Base-by-base conservation (phyloP, 2,329 filamentous ascomycete species). In the Thielaviopsis musarum region DNA sequence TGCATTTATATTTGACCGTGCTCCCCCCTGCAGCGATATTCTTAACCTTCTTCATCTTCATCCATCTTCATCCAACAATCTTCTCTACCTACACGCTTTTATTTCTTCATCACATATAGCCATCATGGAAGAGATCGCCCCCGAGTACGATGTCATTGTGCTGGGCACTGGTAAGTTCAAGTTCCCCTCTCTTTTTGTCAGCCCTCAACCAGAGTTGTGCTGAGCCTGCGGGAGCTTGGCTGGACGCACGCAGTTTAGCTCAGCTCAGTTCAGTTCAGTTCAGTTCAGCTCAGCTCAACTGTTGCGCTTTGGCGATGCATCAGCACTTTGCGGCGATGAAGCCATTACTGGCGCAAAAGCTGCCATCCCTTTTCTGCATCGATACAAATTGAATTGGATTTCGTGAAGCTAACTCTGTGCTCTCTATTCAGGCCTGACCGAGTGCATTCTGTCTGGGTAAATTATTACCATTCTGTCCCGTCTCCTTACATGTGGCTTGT, bases 371-470 rank as follows among this genome's bases (percentile, higher is more conserved):
- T n/a, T 45, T 45, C 38, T 17, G 12, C 5, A n/a, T 45, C 17
- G 38, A 45, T 17, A 13, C 15, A n/a, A 45, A 28, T 52, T 21
- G 17, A 13, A 55, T 48, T 38, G 22, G 21, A 49, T 30, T 54
- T 65, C 19, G 7, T 49, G 45, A 49, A 49, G 56, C 67, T 68
- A 65, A 67, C 64, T 54, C 55, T 66, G 61, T 59, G 53, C 49
- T 54, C 61, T 66, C 65, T 63, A 67, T 64, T 53, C 68, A 95
- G 91, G 93, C 71, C 76, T 98, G 81, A 97, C 91, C 64, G 93
- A 98, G 83, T 98, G 93, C 77, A 93, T 98, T 70, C 87, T 98
- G 67, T 96, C 91, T 71, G 93, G 91, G 90, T 95, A 86, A 70
- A 52, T 51, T 48, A 26, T 21, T 59, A 34, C 15, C 5, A 15